A percentile compares a stretch with the other conserved stretches of the same genome.
Evolutionary conservation across 192 early-diverging fungal species (phyloP).

Genomic region (Coemansia sp.): DNA sequence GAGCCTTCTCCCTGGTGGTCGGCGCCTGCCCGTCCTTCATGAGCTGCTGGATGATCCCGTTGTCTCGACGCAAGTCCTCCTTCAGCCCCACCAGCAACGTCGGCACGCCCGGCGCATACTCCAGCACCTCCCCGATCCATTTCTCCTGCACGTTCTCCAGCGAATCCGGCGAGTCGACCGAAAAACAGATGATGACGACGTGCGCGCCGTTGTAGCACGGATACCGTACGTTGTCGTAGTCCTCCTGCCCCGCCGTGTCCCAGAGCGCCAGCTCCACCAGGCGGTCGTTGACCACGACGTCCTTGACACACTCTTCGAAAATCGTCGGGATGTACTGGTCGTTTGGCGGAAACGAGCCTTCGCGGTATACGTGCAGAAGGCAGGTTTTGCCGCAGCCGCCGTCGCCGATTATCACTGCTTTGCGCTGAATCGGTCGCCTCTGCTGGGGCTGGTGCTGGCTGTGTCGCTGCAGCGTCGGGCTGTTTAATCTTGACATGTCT

Average conservation of each 20-base stretch:
- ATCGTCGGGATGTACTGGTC: conserved; percentile 79
- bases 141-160: conserved; percentile 69
- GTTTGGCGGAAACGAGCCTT: conserved; percentile 68
- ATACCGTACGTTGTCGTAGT: conserved; percentile 89
- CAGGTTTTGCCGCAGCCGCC: conserved; percentile 90
- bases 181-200: conserved; percentile 90
- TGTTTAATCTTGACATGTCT: conserved; percentile 6
- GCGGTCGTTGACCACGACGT: conserved; percentile 85
- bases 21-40: conserved; percentile 37
- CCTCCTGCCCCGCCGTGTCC: conserved; percentile 97
- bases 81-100: conserved; percentile 37
- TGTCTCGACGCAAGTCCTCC: conserved; percentile 43
- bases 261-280: conserved; percentile 86
- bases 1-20: conserved; percentile 57
- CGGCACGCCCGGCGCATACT: conserved; percentile 15
- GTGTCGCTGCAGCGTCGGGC: conserved; percentile 6
- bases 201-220: conserved; percentile 91
- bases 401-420: conserved; percentile 88
- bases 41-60: conserved; percentile 23
- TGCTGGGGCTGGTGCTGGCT: conserved; percentile 6
- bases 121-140: conserved; percentile 31
- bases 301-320: conserved; percentile 93
- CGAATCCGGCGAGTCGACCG: conserved; percentile 78
- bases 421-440: conserved; percentile 41
- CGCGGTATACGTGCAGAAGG: conserved; percentile 79